These are phyloP conservation scores for Candida chauliodis DNA, from an alignment of 805 yeast genomes.

Conservation along the genomic window DNA sequence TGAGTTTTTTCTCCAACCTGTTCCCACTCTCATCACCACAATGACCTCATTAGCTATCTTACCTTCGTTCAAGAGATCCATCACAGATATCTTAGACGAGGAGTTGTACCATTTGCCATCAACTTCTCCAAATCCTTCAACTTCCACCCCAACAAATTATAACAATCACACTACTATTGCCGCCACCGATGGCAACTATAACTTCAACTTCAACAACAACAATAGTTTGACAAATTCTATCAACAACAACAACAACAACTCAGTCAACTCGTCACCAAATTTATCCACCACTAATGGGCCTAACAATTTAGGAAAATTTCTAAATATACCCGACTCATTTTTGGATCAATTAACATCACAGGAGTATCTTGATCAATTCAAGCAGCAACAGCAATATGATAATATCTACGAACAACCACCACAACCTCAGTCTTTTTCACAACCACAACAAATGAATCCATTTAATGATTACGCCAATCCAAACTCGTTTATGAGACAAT, in stretches of 20 bases:
- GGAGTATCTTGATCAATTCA: constrained; percentile 12
- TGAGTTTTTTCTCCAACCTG: background rate
- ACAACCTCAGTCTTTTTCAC: constrained; percentile 17
- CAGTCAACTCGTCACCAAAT: constrained; percentile 13
- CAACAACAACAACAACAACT: constrained; percentile 6
- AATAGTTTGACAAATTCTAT: constrained; percentile 5
- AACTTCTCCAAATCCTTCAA: constrained; percentile 9
- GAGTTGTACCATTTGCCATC: constrained; percentile 47
- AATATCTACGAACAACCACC: background rate
- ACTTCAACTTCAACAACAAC: constrained; percentile 3
- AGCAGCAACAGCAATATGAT: constrained; percentile 9
- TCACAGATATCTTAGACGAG: constrained; percentile 59
- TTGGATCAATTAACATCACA: constrained; percentile 13
- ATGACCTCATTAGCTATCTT: constrained; percentile 51
- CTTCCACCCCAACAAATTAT: background rate
- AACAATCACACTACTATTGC: background rate
- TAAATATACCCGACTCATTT: constrained; percentile 31
- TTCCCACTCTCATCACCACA: background rate
- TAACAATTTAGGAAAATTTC: constrained; percentile 22
- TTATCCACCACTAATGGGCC: constrained; percentile 10
- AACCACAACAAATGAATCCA: constrained; percentile 19
- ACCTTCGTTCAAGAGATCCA: constrained; percentile 49
- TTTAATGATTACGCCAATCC: constrained; percentile 41
- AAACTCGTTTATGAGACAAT: constrained; percentile 20
- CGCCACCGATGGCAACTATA: background rate